Evolutionary conservation across 179 eudicot genomes (phyloP).

Genomic region (Corrigiola litoralis): DNA sequence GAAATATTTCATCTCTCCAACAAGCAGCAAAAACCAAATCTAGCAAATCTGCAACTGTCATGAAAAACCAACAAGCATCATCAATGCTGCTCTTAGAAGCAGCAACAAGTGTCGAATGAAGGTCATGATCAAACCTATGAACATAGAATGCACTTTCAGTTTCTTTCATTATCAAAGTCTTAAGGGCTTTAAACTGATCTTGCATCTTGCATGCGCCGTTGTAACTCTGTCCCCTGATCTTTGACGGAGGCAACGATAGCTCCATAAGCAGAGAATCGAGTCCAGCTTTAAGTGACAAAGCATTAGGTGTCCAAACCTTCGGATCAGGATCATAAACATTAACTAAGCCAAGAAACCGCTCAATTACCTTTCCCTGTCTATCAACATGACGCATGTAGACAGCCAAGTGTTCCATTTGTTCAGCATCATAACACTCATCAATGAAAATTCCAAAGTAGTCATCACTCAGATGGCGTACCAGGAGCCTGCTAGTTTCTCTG

Average conservation of each 20-base stretch:
- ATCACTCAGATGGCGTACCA: neutral
- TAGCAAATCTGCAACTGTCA: neutral
- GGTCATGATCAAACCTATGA: neutral
- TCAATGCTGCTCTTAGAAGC: neutral
- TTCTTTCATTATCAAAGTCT: conserved; percentile 9
- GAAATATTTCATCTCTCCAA: neutral
- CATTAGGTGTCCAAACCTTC: too few species aligned
- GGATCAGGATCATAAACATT: neutral
- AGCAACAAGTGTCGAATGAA: neutral
- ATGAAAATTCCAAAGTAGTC: neutral
- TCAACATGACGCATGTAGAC: conserved; percentile 6
- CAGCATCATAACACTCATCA: neutral
- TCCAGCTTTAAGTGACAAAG: conserved; percentile 3
- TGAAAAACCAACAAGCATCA: neutral
- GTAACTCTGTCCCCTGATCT: conserved; percentile 19
- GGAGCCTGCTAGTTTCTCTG: neutral
- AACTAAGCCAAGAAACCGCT: conserved; percentile 18
- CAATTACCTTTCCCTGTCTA: conserved; percentile 5
- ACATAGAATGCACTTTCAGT: neutral
- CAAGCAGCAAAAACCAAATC: neutral
- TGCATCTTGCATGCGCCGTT: conserved; percentile 13
- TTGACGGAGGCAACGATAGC: conserved; percentile 2
- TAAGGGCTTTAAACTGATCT: neutral
- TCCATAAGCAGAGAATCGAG: conserved; percentile 12
- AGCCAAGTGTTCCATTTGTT: neutral